phyloP scores from a whole-genome alignment of 768 basidiomycete species.

The Strobilomyces dryophilus region DNA sequence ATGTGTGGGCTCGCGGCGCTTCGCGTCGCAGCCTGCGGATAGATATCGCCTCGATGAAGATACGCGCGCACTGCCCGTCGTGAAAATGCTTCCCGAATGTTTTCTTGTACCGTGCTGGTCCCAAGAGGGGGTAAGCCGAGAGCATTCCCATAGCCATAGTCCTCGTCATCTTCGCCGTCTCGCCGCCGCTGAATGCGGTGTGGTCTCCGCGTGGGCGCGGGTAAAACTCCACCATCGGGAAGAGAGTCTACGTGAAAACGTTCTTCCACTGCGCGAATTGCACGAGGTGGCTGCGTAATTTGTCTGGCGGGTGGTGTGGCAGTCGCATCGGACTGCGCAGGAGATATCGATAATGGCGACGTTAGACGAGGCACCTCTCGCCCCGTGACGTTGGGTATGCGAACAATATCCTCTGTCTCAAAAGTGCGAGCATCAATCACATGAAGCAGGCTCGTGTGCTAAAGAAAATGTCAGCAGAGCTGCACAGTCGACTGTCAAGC shows the following conservation, averaged over 20 bases:
- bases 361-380: constrained; percentile 13
- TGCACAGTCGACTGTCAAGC: neutral
- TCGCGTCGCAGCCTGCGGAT: constrained; percentile 21
- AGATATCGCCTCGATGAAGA: constrained; percentile 21
- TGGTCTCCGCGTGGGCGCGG: constrained; percentile 20
- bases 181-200: constrained; percentile 19
- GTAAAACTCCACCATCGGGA: constrained; percentile 5
- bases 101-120: constrained; percentile 50
- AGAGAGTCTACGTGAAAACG: constrained; percentile 42
- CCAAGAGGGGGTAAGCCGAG: constrained; percentile 55
- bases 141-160: constrained; percentile 41
- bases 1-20: constrained; percentile 8
- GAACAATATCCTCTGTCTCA: constrained; percentile 66
- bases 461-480: constrained; percentile 9
- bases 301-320: constrained; percentile 15
- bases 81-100: constrained; percentile 52
- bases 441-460: constrained; percentile 83
- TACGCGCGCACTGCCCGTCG: constrained; percentile 44
- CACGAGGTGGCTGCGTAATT: constrained; percentile 25
- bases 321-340: constrained; percentile 9
- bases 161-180: constrained; percentile 29
- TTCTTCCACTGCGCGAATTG: constrained; percentile 52
- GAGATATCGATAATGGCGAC: constrained; percentile 10
- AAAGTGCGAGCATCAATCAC: constrained; percentile 86
- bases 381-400: constrained; percentile 42